Evolutionary conservation across 1,284 basidiomycete species (phyloP).

Genomic region (Ustilago tritici): DNA sequence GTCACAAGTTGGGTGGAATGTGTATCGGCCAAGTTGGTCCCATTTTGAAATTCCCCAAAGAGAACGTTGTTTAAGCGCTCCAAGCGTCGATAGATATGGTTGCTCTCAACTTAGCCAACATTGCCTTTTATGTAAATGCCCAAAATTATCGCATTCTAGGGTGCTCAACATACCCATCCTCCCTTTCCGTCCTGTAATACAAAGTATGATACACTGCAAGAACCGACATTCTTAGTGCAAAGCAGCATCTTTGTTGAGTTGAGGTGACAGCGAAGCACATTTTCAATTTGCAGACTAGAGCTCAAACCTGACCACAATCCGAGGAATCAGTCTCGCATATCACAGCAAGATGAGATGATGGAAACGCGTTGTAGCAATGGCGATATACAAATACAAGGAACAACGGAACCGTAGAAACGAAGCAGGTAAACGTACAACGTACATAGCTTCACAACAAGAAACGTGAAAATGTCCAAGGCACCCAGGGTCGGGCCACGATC

Average conservation of each 20-base stretch:
- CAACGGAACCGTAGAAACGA: neutral
- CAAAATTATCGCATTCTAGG: conserved; percentile 27
- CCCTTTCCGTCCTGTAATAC: neutral
- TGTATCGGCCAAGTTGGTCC: conserved; percentile 83
- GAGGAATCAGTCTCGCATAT: neutral
- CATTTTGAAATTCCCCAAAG: conserved; percentile 67
- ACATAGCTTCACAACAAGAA: neutral
- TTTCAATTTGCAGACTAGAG: too few relatives aligned
- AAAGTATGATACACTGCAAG: conserved; percentile 14
- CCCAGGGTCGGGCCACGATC: neutral
- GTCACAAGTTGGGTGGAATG: conserved; percentile 89
- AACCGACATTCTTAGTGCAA: too few relatives aligned
- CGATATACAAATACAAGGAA: conserved; percentile 19
- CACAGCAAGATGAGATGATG: neutral
- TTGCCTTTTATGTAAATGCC: conserved; percentile 4
- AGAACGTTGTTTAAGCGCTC: conserved; percentile 53
- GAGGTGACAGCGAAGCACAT: too few relatives aligned
- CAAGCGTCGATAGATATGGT: conserved; percentile 5
- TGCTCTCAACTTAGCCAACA: conserved; percentile 41
- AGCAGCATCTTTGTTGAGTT: too few relatives aligned
- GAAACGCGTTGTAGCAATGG: neutral
- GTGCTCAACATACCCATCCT: conserved; percentile 54
- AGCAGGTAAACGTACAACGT: neutral
- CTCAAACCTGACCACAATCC: too few relatives aligned
- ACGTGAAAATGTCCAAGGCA: too few relatives aligned